These are phyloP conservation scores for Barnettozyma sucrosica DNA, from an alignment of 805 yeast genomes.

Conservation along the genomic window DNA sequence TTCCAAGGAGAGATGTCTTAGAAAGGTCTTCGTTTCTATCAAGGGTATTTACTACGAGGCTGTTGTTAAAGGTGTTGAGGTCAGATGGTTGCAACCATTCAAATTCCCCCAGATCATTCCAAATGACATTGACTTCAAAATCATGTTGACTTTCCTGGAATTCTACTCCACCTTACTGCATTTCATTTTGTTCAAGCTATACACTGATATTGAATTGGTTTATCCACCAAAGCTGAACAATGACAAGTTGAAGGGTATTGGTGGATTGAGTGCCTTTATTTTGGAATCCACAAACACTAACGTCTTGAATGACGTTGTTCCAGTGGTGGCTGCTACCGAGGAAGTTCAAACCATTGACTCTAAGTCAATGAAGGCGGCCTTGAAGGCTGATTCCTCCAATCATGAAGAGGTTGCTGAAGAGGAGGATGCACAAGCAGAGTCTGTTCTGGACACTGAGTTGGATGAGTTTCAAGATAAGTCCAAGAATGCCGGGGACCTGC, in stretches of 20 bases:
- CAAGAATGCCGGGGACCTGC: conserved; percentile 58
- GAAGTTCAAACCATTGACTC: conserved; percentile 31
- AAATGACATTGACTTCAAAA: conserved; percentile 87
- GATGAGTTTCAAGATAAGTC: conserved; percentile 67
- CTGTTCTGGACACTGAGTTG: conserved; percentile 44
- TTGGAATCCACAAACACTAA: conserved; percentile 44
- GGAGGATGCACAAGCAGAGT: conserved; percentile 30
- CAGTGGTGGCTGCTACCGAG: conserved; percentile 25
- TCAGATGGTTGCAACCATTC: conserved; percentile 95
- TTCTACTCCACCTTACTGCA: conserved; percentile 90
- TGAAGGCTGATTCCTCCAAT: conserved; percentile 32
- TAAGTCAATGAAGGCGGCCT: conserved; percentile 49
- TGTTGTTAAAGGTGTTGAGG: conserved; percentile 80
- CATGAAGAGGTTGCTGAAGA: conserved; percentile 33
- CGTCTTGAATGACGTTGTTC: conserved; percentile 16
- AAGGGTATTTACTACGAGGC: conserved; percentile 98
- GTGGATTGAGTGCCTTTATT: conserved; percentile 82
- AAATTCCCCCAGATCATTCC: conserved; percentile 96
- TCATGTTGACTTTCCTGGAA: conserved; percentile 95
- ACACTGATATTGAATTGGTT: conserved; percentile 76
- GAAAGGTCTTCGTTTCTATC: conserved; percentile 90
- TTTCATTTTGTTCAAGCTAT: conserved; percentile 79
- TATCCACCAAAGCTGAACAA: conserved; percentile 85
- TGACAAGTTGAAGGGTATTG: conserved; percentile 69
- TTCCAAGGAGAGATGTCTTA: conserved; percentile 73